phyloP scores from a whole-genome alignment of 225 moss, liverwort and hornwort species.

The Sphagnum tenellum region DNA sequence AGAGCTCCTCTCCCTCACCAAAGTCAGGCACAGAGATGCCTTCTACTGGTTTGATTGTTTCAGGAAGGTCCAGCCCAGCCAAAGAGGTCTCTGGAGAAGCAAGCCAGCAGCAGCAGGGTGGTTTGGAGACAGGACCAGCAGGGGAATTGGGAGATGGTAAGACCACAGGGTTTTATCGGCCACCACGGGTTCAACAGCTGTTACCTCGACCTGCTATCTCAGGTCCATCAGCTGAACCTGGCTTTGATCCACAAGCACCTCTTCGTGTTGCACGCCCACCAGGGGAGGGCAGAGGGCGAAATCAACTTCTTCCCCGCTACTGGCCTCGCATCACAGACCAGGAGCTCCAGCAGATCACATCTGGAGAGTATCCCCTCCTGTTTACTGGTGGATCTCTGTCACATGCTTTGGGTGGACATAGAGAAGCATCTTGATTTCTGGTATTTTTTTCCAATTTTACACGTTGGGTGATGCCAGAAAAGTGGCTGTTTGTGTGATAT shows the following conservation, averaged over 20 bases:
- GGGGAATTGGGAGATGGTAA: slow-evolving; percentile 38
- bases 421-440: neutral
- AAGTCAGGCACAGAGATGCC: slow-evolving; percentile 20
- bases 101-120: slow-evolving; percentile 26
- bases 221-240: slow-evolving; percentile 9
- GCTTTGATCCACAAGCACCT: slow-evolving; percentile 43
- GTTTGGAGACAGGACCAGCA: slow-evolving; percentile 9
- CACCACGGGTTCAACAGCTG: slow-evolving; percentile 31
- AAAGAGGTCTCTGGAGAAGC: slow-evolving; percentile 16
- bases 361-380: slow-evolving; percentile 92
- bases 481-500: neutral
- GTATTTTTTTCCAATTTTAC: neutral
- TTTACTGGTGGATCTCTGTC: neutral
- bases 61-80: slow-evolving; percentile 18
- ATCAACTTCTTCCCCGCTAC: slow-evolving; percentile 88
- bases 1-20: slow-evolving; percentile 18
- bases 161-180: slow-evolving; percentile 22
- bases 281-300: slow-evolving; percentile 96
- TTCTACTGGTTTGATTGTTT: slow-evolving; percentile 27
- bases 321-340: slow-evolving; percentile 99
- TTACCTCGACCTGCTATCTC: slow-evolving; percentile 28
- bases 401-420: too few species aligned
- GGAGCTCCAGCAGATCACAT: slow-evolving; percentile 92
- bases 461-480: neutral
- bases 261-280: slow-evolving; percentile 97